Evolutionary conservation across 495 filamentous ascomycete species (phyloP).

Genomic region (Chaetomium fimeti): DNA sequence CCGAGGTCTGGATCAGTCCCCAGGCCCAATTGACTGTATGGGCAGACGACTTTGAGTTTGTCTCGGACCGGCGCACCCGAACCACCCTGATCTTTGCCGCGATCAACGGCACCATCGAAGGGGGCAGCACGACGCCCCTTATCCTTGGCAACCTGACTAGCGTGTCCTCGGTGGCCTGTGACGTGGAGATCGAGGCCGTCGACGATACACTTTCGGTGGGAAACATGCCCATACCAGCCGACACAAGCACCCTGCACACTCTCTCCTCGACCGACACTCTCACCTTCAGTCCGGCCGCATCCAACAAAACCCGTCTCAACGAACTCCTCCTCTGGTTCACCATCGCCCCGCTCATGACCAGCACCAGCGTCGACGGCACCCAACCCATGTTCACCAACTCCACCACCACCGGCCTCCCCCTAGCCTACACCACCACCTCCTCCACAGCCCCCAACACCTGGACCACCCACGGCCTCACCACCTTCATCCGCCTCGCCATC

Average conservation of each 20-base stretch:
- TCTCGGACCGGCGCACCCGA: conserved; percentile 20
- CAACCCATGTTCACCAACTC: conserved; percentile 37
- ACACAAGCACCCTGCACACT: conserved; percentile 2
- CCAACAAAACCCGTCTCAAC: conserved; percentile 26
- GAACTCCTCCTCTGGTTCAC: conserved; percentile 38
- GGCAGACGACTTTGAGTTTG: conserved; percentile 31
- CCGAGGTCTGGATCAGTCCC: conserved; percentile 30
- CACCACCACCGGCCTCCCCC: conserved; percentile 20
- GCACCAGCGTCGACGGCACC: conserved; percentile 28
- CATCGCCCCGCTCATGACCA: conserved; percentile 29
- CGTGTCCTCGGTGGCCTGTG: conserved; percentile 31
- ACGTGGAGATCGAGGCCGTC: conserved; percentile 26
- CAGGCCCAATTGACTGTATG: conserved; percentile 30
- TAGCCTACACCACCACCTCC: conserved; percentile 25
- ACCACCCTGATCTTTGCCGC: conserved; percentile 36
- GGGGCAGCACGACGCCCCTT: conserved; percentile 21
- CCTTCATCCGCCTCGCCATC: conserved; percentile 32
- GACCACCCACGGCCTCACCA: conserved; percentile 28
- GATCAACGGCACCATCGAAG: conserved; percentile 35
- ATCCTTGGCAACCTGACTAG: conserved; percentile 20
- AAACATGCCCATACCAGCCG: neutral
- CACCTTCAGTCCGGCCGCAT: conserved; percentile 13
- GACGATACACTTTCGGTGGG: conserved; percentile 28
- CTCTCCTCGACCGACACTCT: conserved; percentile 30
- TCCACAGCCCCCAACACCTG: conserved; percentile 25